A percentile compares a stretch with the other conserved stretches of the same genome.
Evolutionary conservation across 306 rosid species (phyloP).

Genomic region (Quercus aquifolioides): DNA sequence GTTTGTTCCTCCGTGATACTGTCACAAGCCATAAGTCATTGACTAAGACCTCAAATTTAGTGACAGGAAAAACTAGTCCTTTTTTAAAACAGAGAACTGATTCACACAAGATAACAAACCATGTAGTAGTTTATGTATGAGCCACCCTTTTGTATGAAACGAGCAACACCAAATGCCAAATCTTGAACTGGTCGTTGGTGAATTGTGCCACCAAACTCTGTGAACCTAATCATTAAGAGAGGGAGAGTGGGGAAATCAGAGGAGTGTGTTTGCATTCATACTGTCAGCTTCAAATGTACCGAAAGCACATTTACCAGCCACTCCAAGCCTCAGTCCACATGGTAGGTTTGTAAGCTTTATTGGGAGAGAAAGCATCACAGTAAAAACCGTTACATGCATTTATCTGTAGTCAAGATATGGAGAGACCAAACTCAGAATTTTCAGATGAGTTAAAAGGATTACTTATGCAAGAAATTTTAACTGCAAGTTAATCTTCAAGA

Average conservation of each 20-base stretch:
- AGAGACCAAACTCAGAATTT: conserved; percentile 4
- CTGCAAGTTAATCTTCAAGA: neutral
- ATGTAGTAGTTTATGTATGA: conserved; percentile 82
- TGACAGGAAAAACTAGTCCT: neutral
- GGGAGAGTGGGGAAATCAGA: conserved; percentile 8
- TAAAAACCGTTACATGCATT: conserved; percentile 92
- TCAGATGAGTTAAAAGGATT: neutral
- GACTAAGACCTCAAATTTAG: conserved; percentile 11
- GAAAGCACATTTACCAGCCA: conserved; percentile 72
- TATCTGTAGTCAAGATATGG: conserved; percentile 48
- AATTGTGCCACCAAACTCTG: conserved; percentile 84
- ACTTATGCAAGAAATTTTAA: neutral
- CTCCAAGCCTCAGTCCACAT: conserved; percentile 98
- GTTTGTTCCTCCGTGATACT: conserved; percentile 99
- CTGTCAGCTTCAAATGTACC: conserved; percentile 1
- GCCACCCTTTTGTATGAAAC: conserved; percentile 87
- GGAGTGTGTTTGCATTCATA: conserved; percentile 3
- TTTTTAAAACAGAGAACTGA: neutral
- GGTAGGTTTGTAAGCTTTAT: conserved; percentile 86
- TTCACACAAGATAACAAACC: conserved; percentile 55
- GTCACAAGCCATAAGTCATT: conserved; percentile 28
- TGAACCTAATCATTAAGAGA: conserved; percentile 48
- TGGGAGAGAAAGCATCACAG: conserved; percentile 84
- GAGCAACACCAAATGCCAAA: conserved; percentile 91
- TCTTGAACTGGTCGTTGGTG: conserved; percentile 84